Base-by-base conservation (phyloP, 2,329 filamentous ascomycete species). In the Microdochium bolleyi region DNA sequence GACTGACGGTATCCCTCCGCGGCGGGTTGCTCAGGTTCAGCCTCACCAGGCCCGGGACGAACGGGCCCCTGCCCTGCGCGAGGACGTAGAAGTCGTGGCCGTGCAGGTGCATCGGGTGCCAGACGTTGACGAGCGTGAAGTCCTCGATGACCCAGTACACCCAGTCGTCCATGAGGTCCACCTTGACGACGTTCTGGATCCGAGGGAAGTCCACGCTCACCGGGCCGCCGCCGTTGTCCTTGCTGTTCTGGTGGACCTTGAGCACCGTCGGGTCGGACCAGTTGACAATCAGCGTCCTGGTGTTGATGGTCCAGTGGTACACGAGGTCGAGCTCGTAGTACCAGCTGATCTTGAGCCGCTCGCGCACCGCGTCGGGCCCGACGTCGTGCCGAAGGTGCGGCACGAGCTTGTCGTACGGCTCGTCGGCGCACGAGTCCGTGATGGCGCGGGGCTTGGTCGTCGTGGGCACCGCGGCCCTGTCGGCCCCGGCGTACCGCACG, bases 231-330 rank as follows among this genome's bases (percentile, higher is more conserved):
- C 62, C 57, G 11, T 8, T 44, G 16, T 9, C 38, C 16, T 19
- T 9, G 9, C 7, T 19, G 9, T 44, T 9, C 16, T 64, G 63
- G 52, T 57, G 59, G 24, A 71, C 58, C n/a, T 59, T 52, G 24
- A 70, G 55, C 3, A 65, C 61, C 0, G 71, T 74, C 19, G 72
- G 72, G 21, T 69, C 60, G 19, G 60, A 58, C 56, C 70, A 72
- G 38, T 73, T 62, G 9, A 73, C 58, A 19, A 60, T 51, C 56
- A 73, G 65, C 13, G 65, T 64, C 13, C 63, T 69, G 27, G 60
- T 61, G 53, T 70, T 72, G 38, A 68, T 53, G 2, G 61, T 64
- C 65, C 65, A 68, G 10, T 57, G 59, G 52, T 66, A 62, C 50
- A 58, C 54, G 37, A 56, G 53, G 25, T 48, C 19, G 51, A 61